These are phyloP conservation scores for Eragrostis tef DNA, from an alignment of 202 grass and related monocot species.

Conservation along the genomic window DNA sequence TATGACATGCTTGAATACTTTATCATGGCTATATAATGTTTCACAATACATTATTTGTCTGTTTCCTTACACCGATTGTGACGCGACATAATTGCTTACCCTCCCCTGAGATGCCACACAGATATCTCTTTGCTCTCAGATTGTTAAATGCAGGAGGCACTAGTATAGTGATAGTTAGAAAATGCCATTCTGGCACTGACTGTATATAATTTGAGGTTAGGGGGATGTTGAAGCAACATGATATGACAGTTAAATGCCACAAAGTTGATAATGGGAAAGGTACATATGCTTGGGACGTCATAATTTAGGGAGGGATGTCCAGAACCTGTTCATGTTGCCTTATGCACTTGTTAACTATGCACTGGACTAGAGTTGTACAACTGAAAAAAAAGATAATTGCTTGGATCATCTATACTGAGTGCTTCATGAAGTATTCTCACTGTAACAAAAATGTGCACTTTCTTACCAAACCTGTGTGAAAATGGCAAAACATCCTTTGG, in stretches of 20 bases:
- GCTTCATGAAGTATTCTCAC: conserved; percentile 25
- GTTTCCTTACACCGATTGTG: conserved; percentile 7
- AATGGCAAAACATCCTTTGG: conserved; percentile 24
- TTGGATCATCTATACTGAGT: background rate
- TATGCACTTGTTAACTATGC: conserved; percentile 37
- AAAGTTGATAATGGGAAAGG: conserved; percentile 47
- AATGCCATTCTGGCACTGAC: background rate
- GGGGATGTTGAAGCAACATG: conserved; percentile 25
- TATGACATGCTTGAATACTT: conserved; percentile 20
- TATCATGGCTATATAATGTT: background rate
- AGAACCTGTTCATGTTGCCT: conserved; percentile 33
- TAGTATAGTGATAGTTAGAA: conserved; percentile 2
- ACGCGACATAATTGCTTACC: conserved; percentile 7
- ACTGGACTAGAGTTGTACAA: conserved; percentile 14
- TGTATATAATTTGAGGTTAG: conserved; percentile 32
- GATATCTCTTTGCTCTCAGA: background rate
- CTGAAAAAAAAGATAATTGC: background rate
- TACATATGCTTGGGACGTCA: conserved; percentile 41
- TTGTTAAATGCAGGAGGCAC: conserved; percentile 17
- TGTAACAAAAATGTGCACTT: conserved; percentile 22
- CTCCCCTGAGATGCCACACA: background rate
- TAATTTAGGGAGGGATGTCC: conserved; percentile 42
- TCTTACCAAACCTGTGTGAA: conserved; percentile 21
- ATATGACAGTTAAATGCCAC: conserved; percentile 41
- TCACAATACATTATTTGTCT: background rate